A percentile compares a stretch with the other conserved stretches of the same genome.
These are phyloP conservation scores for Penicillium hesseltinei DNA, from an alignment of 2,329 filamentous ascomycete genomes.

Conservation along the genomic window DNA sequence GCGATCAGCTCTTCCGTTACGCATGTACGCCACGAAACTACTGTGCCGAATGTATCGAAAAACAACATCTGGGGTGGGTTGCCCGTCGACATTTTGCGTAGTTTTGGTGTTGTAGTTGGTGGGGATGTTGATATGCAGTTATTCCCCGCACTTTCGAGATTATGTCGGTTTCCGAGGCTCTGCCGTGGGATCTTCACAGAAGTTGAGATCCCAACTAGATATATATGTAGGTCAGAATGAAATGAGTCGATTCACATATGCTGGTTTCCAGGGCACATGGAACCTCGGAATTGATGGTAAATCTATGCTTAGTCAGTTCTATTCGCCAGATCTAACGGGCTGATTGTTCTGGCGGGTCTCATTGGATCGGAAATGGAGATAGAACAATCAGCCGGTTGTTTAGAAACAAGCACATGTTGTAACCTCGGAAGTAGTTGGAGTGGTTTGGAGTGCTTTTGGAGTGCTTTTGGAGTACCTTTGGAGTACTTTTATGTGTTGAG, in stretches of 20 bases:
- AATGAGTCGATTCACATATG: background rate
- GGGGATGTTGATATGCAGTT: background rate
- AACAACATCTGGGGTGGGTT: slow-evolving; percentile 29
- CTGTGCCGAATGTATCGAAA: slow-evolving; percentile 53
- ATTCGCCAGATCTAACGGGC: slow-evolving; percentile 9
- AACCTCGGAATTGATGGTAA: background rate
- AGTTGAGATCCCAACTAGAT: background rate
- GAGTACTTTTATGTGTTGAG: background rate
- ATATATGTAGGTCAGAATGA: background rate
- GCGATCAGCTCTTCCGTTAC: slow-evolving; percentile 60
- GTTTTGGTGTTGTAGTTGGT: background rate
- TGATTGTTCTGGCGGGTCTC: slow-evolving; percentile 7
- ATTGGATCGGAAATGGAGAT: slow-evolving; percentile 1
- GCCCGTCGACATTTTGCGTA: slow-evolving; percentile 22
- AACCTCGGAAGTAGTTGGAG: too few relatives aligned
- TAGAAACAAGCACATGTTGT: too few relatives aligned
- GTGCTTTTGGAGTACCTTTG: too few relatives aligned
- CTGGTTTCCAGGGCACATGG: background rate
- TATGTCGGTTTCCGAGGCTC: background rate
- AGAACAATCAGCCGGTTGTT: background rate
- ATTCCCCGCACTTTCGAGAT: background rate
- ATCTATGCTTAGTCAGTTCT: slow-evolving; percentile 4
- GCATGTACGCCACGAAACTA: slow-evolving; percentile 73
- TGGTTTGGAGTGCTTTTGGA: too few relatives aligned
- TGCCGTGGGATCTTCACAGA: background rate